Evolutionary conservation across 768 basidiomycete genomes (phyloP), one percentile per base, ranked within the genome.

Genomic region (Tulasnella sp.): DNA sequence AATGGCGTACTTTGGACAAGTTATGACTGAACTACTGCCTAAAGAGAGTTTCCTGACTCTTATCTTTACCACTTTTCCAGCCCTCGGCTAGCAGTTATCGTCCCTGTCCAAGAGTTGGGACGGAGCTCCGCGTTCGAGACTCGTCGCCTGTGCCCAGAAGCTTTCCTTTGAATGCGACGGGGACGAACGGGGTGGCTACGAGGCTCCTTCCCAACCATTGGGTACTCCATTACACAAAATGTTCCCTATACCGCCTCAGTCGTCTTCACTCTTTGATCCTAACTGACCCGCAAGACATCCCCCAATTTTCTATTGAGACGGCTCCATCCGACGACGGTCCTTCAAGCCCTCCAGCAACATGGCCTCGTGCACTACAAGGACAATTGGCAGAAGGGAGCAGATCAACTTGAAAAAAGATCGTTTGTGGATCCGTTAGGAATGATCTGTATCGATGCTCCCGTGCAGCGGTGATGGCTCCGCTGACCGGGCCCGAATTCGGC

Each of bases 381-480:
- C 16, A 24, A 54, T n/a, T 1, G 50, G 50, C 50, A 11, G 24
- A 54, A 54, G 50, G 50, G 50, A 54, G 50, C 50, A 54, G 24
- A 54, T 54, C 50, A 24, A 54, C 50, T 54, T 54, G 50, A n/a
- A n/a, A 54, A n/a, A 54, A 24, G 50, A 54, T 54, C 50, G 50
- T 54, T 54, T 54, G 50, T 54, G 50, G 50, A 54, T 54, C 50
- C 50, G 50, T 54, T 54, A 46, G 44, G 6, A 46, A 46, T 16
- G 50, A 54, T 54, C 50, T n/a, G 50, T 54, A 54, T 54, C 50
- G 50, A 54, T 54, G 50, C 50, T 54, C 50, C 50, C 50, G 50
- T 54, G 50, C 50, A 22, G 72, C 37, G 72, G 72, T 16, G 16
- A 24, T 31, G 28, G 72, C 34, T 73, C 72, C 20, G 2, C 12